phyloP scores from a whole-genome alignment of 148 eudicot species.

The Amaranthus hypochondriacus region DNA sequence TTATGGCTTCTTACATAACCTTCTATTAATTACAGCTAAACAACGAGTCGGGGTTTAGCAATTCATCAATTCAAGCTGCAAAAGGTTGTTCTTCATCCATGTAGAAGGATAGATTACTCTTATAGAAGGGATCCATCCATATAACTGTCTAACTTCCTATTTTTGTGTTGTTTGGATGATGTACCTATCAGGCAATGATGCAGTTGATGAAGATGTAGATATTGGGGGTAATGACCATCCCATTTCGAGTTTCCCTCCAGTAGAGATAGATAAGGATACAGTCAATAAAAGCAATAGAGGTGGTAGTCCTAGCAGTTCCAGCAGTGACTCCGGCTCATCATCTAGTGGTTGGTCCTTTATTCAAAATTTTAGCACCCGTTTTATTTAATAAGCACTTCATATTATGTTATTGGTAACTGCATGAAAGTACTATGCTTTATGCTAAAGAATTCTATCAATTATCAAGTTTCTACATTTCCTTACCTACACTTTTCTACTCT shows the following conservation, averaged over 20 bases:
- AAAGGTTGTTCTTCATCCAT: conserved; percentile 47
- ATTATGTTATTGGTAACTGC: neutral
- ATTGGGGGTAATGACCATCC: conserved; percentile 84
- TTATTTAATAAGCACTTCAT: conserved; percentile 1
- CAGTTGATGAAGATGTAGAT: conserved; percentile 70
- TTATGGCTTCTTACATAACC: conserved; percentile 3
- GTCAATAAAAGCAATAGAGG: conserved; percentile 43
- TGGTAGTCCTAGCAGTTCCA: conserved; percentile 65
- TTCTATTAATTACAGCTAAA: conserved; percentile 43
- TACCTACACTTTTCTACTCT: neutral
- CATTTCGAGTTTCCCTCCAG: conserved; percentile 66
- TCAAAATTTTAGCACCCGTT: conserved; percentile 10
- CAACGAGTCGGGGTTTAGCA: conserved; percentile 59
- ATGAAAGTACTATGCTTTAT: neutral
- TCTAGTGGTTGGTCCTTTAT: conserved; percentile 60
- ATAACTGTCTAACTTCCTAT: conserved; percentile 1
- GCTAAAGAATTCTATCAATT: neutral
- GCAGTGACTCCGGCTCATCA: conserved; percentile 71
- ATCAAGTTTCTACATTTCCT: neutral
- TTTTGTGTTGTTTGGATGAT: neutral
- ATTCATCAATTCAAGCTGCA: conserved; percentile 54
- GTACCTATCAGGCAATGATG: conserved; percentile 50
- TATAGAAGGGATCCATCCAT: conserved; percentile 1
- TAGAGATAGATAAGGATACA: conserved; percentile 61
- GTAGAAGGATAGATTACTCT: conserved; percentile 3